phyloP scores from a whole-genome alignment of 179 eudicot species.

The Sideroxylon spinosum region DNA sequence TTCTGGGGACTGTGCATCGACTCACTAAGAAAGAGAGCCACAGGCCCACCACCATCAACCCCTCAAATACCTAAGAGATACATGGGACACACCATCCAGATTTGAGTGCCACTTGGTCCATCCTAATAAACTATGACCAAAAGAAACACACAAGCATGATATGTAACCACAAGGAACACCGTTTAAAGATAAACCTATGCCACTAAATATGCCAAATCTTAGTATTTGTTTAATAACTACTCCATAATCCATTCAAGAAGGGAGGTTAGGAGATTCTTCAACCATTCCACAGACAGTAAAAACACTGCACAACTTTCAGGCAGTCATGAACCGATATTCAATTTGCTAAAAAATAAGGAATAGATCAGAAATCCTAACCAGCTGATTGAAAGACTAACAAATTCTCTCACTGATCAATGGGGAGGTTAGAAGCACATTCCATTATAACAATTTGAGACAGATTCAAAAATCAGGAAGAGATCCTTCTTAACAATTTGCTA shows the following conservation, averaged over 20 bases:
- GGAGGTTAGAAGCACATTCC: not conserved
- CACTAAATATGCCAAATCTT: not conserved
- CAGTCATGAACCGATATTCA: not conserved
- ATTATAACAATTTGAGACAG: not conserved
- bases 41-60: too few relatives aligned
- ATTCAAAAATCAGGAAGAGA: not conserved
- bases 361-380: too few relatives aligned
- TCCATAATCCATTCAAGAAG: not conserved
- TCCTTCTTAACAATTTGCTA: not conserved
- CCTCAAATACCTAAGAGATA: too few relatives aligned
- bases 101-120: not conserved
- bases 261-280: too few relatives aligned
- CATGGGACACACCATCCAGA: not conserved
- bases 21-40: too few relatives aligned
- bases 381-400: not conserved
- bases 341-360: too few relatives aligned
- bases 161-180: not conserved
- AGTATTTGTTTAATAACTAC: too few relatives aligned
- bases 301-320: conserved; percentile 4
- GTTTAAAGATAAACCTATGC: not conserved
- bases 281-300: not conserved
- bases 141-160: too few relatives aligned
- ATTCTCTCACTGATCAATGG: not conserved
- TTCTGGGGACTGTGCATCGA: too few relatives aligned
- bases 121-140: not conserved